A percentile compares a stretch with the other conserved stretches of the same genome.
These are phyloP conservation scores for Cunninghamia lanceolata DNA, from an alignment of 75 land plant species.

Conservation along the genomic window DNA sequence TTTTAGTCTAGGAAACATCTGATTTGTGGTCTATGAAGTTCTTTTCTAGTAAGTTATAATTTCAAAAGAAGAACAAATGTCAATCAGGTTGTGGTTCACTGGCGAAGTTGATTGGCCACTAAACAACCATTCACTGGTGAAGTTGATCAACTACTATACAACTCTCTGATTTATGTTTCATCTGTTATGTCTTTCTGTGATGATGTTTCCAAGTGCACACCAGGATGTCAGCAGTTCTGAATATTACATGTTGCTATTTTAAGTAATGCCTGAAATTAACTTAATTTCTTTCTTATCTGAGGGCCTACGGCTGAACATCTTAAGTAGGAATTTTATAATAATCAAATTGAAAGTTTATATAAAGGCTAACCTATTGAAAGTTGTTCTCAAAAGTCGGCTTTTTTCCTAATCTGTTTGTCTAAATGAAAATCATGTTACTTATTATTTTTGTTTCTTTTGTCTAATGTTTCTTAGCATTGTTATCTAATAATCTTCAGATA, in stretches of 20 bases:
- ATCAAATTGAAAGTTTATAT: background rate
- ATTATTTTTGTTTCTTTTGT: background rate
- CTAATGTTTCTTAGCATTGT: background rate
- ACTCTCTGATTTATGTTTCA: background rate
- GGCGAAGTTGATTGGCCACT: background rate
- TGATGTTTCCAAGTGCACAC: background rate
- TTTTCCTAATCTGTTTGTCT: background rate
- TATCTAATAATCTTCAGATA: conserved; percentile 18
- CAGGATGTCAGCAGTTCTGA: background rate
- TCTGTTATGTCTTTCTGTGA: background rate
- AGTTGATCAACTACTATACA: background rate
- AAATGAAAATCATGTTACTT: background rate
- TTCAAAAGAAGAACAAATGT: no score
- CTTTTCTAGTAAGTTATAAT: background rate
- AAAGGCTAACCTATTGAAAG: background rate
- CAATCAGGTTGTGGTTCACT: background rate
- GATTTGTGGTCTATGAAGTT: background rate
- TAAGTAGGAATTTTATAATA: background rate
- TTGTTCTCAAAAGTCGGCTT: background rate
- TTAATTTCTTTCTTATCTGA: background rate
- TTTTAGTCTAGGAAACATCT: background rate
- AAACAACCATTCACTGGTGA: background rate
- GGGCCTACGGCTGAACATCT: background rate
- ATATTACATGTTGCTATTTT: background rate
- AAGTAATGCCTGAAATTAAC: background rate